A percentile compares a stretch with the other conserved stretches of the same genome.
These are phyloP conservation scores for Pyrenophora graminea DNA, from an alignment of 2,329 filamentous ascomycete genomes.

Conservation along the genomic window DNA sequence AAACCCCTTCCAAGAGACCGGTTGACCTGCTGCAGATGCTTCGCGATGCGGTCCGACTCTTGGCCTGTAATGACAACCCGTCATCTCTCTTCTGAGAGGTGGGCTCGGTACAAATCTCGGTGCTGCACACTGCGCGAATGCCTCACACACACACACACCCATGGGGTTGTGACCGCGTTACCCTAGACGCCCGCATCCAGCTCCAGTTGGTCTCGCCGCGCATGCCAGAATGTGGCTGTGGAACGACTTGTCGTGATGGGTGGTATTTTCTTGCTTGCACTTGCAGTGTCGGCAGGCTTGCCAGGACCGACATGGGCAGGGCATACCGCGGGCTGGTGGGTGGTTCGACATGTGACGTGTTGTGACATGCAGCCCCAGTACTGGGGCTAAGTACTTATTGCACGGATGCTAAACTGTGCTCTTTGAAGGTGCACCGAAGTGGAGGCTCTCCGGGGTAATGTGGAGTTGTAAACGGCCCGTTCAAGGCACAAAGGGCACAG, in stretches of 20 bases:
- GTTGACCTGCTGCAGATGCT: background rate
- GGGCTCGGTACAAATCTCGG: slow-evolving; percentile 9
- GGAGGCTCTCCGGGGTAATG: no score
- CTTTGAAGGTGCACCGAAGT: no score
- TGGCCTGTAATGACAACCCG: background rate
- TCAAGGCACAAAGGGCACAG: no score
- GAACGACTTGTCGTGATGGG: slow-evolving; percentile 6
- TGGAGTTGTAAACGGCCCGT: no score
- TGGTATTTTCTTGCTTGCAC: background rate
- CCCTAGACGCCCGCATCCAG: slow-evolving; percentile 6
- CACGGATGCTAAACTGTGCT: no score
- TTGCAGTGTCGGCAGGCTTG: background rate
- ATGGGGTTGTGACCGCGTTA: background rate
- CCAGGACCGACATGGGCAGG: background rate
- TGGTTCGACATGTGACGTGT: no score
- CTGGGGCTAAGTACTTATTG: no score
- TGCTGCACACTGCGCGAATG: no score
- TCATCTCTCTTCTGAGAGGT: slow-evolving; percentile 1
- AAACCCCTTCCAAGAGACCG: background rate
- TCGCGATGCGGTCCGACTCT: slow-evolving; percentile 6
- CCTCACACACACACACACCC: background rate
- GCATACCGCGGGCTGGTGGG: background rate
- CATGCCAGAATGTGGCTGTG: background rate
- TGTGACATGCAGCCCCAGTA: no score
- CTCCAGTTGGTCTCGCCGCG: slow-evolving; percentile 1